Percentiles rank a stretch among this genome's conserved stretches.
phyloP scores from a whole-genome alignment of 306 rosid species.

The Begonia loranthoides region DNA sequence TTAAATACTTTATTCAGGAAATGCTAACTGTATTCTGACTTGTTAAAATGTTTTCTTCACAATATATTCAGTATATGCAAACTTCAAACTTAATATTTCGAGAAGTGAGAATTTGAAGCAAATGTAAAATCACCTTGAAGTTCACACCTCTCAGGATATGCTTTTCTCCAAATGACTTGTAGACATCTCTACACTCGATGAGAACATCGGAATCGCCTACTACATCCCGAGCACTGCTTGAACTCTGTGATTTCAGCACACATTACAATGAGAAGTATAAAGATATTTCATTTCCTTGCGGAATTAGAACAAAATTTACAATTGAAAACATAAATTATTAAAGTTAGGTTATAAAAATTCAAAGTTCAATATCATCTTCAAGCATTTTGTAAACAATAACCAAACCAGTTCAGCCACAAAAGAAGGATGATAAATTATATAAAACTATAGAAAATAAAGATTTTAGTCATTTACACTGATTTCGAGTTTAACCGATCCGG shows the following conservation, averaged over 20 bases:
- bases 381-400: too few species aligned
- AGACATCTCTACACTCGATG: conserved; percentile 79
- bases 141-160: conserved; percentile 85
- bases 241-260: conserved; percentile 28
- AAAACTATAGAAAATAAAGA: neutral
- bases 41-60: too few species aligned
- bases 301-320: too few species aligned
- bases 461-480: conserved; percentile 34
- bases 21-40: too few species aligned
- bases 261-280: neutral
- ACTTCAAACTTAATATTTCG: too few species aligned
- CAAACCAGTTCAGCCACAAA: too few species aligned
- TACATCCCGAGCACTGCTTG: conserved; percentile 28
- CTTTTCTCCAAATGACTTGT: conserved; percentile 93
- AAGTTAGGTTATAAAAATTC: too few species aligned
- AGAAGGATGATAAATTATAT: neutral
- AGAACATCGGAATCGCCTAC: conserved; percentile 74
- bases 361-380: too few species aligned
- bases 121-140: conserved; percentile 69
- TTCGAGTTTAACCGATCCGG: conserved; percentile 39
- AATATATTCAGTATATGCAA: too few species aligned
- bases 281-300: neutral
- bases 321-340: too few species aligned
- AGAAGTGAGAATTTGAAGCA: neutral
- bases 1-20: too few species aligned